Evolutionary conservation across 1,284 basidiomycete genomes (phyloP).

Genomic region (Malassezia nana): DNA sequence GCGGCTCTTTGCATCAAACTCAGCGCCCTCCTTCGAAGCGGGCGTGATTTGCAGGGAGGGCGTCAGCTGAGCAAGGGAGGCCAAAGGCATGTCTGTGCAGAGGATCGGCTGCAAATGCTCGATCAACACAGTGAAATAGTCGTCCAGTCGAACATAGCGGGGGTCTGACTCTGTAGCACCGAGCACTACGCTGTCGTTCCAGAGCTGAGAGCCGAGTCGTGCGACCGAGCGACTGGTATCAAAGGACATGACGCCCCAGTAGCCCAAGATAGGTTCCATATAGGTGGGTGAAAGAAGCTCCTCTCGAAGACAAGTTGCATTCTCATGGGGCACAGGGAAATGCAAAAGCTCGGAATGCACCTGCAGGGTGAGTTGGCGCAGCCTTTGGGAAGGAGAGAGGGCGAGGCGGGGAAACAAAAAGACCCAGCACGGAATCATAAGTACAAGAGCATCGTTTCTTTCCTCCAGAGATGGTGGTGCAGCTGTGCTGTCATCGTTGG

Average conservation of each 20-base stretch:
- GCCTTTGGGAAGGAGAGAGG: conserved; percentile 67
- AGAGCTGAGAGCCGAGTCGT: conserved; percentile 53
- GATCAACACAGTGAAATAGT: conserved; percentile 24
- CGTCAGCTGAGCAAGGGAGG: conserved; percentile 23
- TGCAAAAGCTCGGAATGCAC: conserved; percentile 62
- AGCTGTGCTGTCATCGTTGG: conserved; percentile 47
- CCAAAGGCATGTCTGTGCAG: conserved; percentile 27
- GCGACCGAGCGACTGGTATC: conserved; percentile 64
- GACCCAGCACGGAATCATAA: conserved; percentile 80
- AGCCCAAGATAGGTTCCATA: conserved; percentile 62
- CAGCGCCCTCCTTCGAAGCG: conserved; percentile 15
- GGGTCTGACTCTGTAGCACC: background rate
- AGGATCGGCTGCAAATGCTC: conserved; percentile 21
- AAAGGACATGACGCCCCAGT: conserved; percentile 66
- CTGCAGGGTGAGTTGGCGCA: conserved; percentile 61
- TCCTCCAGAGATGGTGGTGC: conserved; percentile 19
- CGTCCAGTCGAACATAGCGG: conserved; percentile 7
- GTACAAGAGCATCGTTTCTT: conserved; percentile 53
- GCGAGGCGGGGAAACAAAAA: conserved; percentile 76
- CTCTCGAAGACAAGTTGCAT: conserved; percentile 50
- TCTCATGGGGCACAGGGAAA: conserved; percentile 48
- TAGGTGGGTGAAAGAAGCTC: conserved; percentile 59
- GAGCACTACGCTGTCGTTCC: conserved; percentile 52
- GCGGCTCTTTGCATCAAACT: conserved; percentile 42
- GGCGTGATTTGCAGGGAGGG: conserved; percentile 14